phyloP scores from a whole-genome alignment of 2,329 filamentous ascomycete genomes.

The Canariomyces notabilis region DNA sequence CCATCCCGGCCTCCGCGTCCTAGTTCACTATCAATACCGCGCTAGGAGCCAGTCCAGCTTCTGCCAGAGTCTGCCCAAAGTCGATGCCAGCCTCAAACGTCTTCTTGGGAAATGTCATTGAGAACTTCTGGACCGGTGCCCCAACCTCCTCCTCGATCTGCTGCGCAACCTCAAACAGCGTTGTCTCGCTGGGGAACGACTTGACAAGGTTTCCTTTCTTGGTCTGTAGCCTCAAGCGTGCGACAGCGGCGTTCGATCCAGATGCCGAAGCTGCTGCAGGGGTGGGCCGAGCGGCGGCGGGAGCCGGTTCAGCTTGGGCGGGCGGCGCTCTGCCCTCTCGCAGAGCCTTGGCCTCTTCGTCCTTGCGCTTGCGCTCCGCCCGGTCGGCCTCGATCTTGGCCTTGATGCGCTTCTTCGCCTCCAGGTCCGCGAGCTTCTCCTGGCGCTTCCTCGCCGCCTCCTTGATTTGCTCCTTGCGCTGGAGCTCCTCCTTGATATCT shows the following conservation, averaged over 20 bases:
- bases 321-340: constrained; percentile 65
- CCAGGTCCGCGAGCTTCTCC: constrained; percentile 81
- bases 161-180: constrained; percentile 85
- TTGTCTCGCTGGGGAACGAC: constrained; percentile 83
- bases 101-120: constrained; percentile 83
- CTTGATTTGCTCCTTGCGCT: constrained; percentile 86
- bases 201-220: constrained; percentile 73
- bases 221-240: constrained; percentile 77
- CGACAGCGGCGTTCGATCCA: constrained; percentile 67
- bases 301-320: constrained; percentile 29
- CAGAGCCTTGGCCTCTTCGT: constrained; percentile 77
- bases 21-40: constrained; percentile 77
- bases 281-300: constrained; percentile 43
- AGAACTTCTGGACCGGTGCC: constrained; percentile 67
- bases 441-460: constrained; percentile 79
- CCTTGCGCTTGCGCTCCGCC: constrained; percentile 77
- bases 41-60: constrained; percentile 84
- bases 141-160: constrained; percentile 68
- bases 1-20: not conserved
- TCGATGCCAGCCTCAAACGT: constrained; percentile 64
- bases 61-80: constrained; percentile 86
- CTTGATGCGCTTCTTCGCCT: constrained; percentile 83
- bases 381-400: constrained; percentile 95
- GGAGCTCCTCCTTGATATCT: constrained; percentile 83
- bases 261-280: constrained; percentile 42